phyloP scores from a whole-genome alignment of 768 basidiomycete genomes.

The Grammothele lineata region DNA sequence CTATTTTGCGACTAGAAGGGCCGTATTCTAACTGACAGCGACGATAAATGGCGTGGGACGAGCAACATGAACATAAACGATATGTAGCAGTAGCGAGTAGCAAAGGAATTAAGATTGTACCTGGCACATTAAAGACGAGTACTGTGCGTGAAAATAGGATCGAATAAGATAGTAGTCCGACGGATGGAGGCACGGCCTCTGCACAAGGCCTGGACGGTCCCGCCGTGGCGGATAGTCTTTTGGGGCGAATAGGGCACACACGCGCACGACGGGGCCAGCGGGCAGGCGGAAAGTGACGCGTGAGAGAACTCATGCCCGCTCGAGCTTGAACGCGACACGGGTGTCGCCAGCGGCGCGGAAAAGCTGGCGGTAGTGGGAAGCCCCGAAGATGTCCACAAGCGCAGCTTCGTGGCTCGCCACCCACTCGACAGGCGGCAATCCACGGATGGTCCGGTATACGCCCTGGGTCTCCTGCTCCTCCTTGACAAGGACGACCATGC shows the following conservation, averaged over 20 bases:
- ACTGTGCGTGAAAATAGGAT: slow-evolving; percentile 16
- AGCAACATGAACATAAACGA: slow-evolving; percentile 2
- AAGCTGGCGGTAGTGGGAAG: slow-evolving; percentile 64
- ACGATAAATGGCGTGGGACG: slow-evolving; percentile 8
- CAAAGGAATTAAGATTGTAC: slow-evolving; percentile 12
- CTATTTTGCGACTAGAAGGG: slow-evolving; percentile 18
- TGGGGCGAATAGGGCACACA: background rate
- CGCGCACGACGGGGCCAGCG: background rate
- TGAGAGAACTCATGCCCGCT: slow-evolving; percentile 35
- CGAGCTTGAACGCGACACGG: slow-evolving; percentile 69
- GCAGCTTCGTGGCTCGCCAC: slow-evolving; percentile 62
- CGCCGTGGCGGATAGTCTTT: no score
- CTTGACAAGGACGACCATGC: slow-evolving; percentile 51
- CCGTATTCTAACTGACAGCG: slow-evolving; percentile 17
- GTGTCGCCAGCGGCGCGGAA: slow-evolving; percentile 71
- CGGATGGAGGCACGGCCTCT: slow-evolving; percentile 8
- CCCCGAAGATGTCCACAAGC: slow-evolving; percentile 72
- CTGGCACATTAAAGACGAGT: slow-evolving; percentile 14
- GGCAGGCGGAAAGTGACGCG: slow-evolving; percentile 1
- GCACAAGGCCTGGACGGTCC: slow-evolving; percentile 1
- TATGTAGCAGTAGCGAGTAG: background rate
- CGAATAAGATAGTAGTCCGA: slow-evolving; percentile 19
- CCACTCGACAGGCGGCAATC: slow-evolving; percentile 75
- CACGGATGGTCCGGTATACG: slow-evolving; percentile 70
- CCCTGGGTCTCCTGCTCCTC: slow-evolving; percentile 69